Percentiles rank a stretch among this genome's conserved stretches.
Conservation (phyloP, 768 basidiomycete genomes). For the Auricularia heimuer region DNA sequence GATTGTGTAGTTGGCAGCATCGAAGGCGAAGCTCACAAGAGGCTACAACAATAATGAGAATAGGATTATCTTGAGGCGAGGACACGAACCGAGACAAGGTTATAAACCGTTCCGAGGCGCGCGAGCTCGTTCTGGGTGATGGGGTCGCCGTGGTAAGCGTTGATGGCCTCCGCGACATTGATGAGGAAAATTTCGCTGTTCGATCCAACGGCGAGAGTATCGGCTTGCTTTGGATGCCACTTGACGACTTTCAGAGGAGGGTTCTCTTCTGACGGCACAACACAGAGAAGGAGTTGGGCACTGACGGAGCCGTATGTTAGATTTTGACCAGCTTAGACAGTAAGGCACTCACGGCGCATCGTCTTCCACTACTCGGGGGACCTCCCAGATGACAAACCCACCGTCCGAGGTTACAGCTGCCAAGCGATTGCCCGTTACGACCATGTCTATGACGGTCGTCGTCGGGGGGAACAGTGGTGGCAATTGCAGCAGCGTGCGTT, state of each 20-base stretch:
- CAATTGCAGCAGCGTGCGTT: conserved; percentile 76
- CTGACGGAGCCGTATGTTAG: neutral
- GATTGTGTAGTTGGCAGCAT: conserved; percentile 63
- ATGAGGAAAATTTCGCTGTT: conserved; percentile 66
- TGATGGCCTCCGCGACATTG: conserved; percentile 55
- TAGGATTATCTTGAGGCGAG: neutral
- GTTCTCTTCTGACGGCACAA: conserved; percentile 47
- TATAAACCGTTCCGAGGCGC: conserved; percentile 58
- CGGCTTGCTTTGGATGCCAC: conserved; percentile 78
- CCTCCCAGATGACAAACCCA: conserved; percentile 82
- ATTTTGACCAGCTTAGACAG: neutral
- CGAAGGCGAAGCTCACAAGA: conserved; percentile 79
- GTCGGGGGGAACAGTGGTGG: conserved; percentile 46
- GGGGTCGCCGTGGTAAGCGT: conserved; percentile 52
- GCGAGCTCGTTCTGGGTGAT: conserved; percentile 59
- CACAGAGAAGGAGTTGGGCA: conserved; percentile 44
- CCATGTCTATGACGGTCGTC: conserved; percentile 75
- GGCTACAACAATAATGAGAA: conserved; percentile 33
- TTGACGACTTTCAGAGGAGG: conserved; percentile 73
- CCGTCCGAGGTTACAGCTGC: conserved; percentile 84
- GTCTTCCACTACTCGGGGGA: conserved; percentile 74
- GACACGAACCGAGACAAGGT: conserved; percentile 54
- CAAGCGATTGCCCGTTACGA: conserved; percentile 70
- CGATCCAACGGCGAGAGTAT: conserved; percentile 75
- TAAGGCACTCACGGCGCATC: conserved; percentile 55